A percentile compares a stretch with the other conserved stretches of the same genome.
phyloP scores from a whole-genome alignment of 768 basidiomycete genomes.

The Leccinum fibrillosum region DNA sequence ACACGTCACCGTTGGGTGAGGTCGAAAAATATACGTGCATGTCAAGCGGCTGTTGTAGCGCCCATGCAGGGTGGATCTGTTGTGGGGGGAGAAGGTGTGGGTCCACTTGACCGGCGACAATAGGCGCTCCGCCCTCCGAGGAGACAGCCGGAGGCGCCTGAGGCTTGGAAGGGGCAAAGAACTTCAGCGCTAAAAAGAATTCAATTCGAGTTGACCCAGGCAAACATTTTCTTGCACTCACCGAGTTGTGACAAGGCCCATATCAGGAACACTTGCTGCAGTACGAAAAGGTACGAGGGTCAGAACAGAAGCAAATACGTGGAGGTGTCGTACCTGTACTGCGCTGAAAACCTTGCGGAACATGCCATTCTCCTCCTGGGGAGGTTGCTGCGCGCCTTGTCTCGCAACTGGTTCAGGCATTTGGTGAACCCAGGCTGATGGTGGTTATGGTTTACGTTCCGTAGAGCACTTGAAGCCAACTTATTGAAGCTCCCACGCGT shows the following conservation, averaged over 20 bases:
- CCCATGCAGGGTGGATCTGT: slow-evolving; percentile 57
- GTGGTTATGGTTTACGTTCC: slow-evolving; percentile 3
- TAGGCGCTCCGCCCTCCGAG: slow-evolving; percentile 18
- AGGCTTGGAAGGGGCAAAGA: slow-evolving; percentile 36
- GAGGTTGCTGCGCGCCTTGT: slow-evolving; percentile 14
- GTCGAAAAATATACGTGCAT: slow-evolving; percentile 77
- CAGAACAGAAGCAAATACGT: neutral
- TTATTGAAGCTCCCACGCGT: slow-evolving; percentile 22
- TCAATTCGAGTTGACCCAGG: neutral
- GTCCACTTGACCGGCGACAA: slow-evolving; percentile 34
- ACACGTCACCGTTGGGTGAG: slow-evolving; percentile 57
- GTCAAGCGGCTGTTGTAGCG: slow-evolving; percentile 54
- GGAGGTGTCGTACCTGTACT: slow-evolving; percentile 39
- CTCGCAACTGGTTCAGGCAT: slow-evolving; percentile 27
- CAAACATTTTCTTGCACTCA: slow-evolving; percentile 27
- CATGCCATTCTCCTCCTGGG: slow-evolving; percentile 33
- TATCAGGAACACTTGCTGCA: slow-evolving; percentile 65
- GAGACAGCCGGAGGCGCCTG: slow-evolving; percentile 28
- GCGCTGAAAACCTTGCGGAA: slow-evolving; percentile 35
- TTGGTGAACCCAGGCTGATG: slow-evolving; percentile 1
- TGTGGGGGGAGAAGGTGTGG: slow-evolving; percentile 53
- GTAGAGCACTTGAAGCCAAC: neutral
- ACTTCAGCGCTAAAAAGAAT: slow-evolving; percentile 40
- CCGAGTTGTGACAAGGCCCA: slow-evolving; percentile 67
- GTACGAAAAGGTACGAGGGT: slow-evolving; percentile 4